Evolutionary conservation across 768 basidiomycete species (phyloP).

Genomic region (Sistotremastrum niveocremeum): DNA sequence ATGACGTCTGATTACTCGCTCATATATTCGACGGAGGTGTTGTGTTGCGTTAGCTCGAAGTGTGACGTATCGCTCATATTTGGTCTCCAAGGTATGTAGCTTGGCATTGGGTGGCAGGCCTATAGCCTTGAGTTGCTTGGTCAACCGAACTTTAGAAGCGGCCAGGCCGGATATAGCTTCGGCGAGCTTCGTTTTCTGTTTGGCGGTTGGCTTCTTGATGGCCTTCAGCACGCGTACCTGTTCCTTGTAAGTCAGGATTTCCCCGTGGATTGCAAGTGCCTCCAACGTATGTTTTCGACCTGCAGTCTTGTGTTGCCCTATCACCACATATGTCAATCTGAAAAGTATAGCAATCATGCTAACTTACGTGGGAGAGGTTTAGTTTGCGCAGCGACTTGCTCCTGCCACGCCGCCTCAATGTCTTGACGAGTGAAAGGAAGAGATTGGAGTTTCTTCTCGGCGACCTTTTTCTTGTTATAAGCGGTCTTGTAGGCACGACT

Average conservation of each 20-base stretch:
- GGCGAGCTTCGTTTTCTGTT: not conserved
- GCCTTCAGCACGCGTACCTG: too few relatives aligned
- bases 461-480: not conserved
- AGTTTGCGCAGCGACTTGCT: conserved; percentile 12
- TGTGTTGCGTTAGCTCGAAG: conserved; percentile 13
- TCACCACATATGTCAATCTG: too few relatives aligned
- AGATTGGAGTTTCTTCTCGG: not conserved
- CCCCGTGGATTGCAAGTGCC: too few relatives aligned
- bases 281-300: too few relatives aligned
- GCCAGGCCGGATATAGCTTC: conserved; percentile 3
- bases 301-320: too few relatives aligned
- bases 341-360: too few relatives aligned
- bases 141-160: not conserved
- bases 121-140: too few relatives aligned
- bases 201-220: not conserved
- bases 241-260: too few relatives aligned
- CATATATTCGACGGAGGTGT: conserved; percentile 12
- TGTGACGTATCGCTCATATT: conserved; percentile 8
- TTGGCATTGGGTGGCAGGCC: too few relatives aligned
- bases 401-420: conserved; percentile 9
- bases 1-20: conserved; percentile 12
- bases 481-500: not conserved
- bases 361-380: conserved; percentile 5
- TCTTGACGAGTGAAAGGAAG: too few relatives aligned
- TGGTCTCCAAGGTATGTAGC: conserved; percentile 1